phyloP scores from a whole-genome alignment of 2,329 filamentous ascomycete species.

The Pyrenochaeta sp. region DNA sequence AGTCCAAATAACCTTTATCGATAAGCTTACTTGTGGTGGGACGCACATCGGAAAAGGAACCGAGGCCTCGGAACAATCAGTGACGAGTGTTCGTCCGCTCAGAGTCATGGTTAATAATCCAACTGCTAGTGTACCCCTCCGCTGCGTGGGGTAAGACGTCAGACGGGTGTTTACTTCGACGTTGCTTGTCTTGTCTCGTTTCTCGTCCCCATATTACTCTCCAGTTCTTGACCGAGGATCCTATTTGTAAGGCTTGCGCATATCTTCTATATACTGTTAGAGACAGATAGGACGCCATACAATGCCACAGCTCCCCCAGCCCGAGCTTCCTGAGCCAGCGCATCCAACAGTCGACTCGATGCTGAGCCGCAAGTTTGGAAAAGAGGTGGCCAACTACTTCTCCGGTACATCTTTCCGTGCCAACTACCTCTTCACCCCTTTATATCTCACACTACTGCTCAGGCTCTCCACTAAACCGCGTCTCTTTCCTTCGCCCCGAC shows the following conservation, averaged over 20 bases:
- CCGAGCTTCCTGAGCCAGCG: constrained; percentile 65
- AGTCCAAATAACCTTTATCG: constrained; percentile 30
- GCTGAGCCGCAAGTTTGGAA: constrained; percentile 79
- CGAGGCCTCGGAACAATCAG: constrained; percentile 28
- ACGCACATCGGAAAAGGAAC: constrained; percentile 29
- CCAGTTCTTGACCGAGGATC: not conserved
- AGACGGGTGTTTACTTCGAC: constrained; percentile 6
- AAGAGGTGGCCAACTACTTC: constrained; percentile 85
- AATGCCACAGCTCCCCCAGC: constrained; percentile 49
- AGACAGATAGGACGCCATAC: constrained; percentile 6
- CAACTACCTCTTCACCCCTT: not conserved
- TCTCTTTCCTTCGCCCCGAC: constrained; percentile 79
- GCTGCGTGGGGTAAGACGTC: constrained; percentile 13
- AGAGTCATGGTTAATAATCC: constrained; percentile 31
- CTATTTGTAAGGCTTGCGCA: not conserved
- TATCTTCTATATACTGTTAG: not conserved
- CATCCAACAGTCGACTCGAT: constrained; percentile 70
- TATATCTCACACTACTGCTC: constrained; percentile 4
- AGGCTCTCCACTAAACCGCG: constrained; percentile 78
- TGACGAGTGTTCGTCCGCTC: constrained; percentile 12
- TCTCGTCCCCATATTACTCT: not conserved
- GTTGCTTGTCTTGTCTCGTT: not conserved
- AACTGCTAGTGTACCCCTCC: constrained; percentile 18
- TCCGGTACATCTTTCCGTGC: constrained; percentile 54
- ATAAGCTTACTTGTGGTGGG: constrained; percentile 21